Evolutionary conservation across 768 basidiomycete species (phyloP), one percentile per base, ranked within the genome.

Genomic region (Pisolithus microcarpus): DNA sequence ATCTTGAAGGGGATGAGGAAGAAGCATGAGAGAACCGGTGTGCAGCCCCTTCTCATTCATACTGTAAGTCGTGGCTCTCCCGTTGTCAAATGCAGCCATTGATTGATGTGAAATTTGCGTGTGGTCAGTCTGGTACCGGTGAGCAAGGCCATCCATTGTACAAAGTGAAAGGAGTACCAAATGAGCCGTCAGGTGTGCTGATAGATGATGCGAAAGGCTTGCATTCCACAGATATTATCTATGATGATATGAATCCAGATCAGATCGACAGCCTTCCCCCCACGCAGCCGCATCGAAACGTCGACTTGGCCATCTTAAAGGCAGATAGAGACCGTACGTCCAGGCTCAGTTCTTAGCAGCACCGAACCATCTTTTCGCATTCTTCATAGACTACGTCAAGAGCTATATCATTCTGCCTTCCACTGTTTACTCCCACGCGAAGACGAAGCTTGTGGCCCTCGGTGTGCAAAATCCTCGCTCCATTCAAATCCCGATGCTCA

Each of bases 1-100:
- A 74, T 77, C 7, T 61, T 86, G 51, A 68, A 62, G 15, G 84
- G 85, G 1, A 52, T 80, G 60, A 79, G 76, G 66, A 74, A 70
- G 55, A 65, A 71, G 19, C 64, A 73, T 45, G 65, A 71, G 31
- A 59, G 54, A 19, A 75, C 74, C 1, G 75, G 77, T 3, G 67
- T 61, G 3, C 58, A 63, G 1, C 73, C 81, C 5, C 70, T 72
- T 51, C 68, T 80, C 8, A 82, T 87, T 15, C 80, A 87, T 58
- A 84, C 82, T 0, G 84, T 82, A 57, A 56, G 81, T 64, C 1
- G 5, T 36, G n/a, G 30, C 9, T 16, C 30, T 38, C 3, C 23
- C 26, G 18, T n/a, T 34, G 8, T 24, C 37, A 21, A 38, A 23
- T 23, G 15, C 7, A 8, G 19, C 38, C 13, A 9, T 8, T 24